These are phyloP conservation scores for Iberis pinnata DNA, from an alignment of 345 rosid species.

Conservation along the genomic window DNA sequence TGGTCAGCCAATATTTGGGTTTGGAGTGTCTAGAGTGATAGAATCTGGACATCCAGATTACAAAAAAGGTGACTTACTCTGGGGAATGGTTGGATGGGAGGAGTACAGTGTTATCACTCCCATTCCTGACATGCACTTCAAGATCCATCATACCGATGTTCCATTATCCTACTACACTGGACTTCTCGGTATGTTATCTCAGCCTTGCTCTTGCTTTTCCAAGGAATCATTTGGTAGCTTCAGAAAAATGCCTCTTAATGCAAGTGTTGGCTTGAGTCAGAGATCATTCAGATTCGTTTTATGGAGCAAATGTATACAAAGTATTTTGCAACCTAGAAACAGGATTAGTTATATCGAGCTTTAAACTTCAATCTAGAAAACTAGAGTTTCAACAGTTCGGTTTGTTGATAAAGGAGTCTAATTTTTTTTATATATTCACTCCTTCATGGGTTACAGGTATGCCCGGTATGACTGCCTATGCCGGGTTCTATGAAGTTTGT, in stretches of 20 bases:
- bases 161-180: conserved; percentile 57
- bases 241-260: no score
- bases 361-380: no score
- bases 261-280: no score
- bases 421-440: no score
- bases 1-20: conserved; percentile 39
- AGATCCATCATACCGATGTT: conserved; percentile 41
- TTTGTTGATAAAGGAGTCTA: no score
- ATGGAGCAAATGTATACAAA: no score
- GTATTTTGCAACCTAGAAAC: no score
- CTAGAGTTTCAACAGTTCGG: no score
- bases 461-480: conserved; percentile 47
- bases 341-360: no score
- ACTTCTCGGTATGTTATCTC: conserved; percentile 36
- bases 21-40: conserved; percentile 49
- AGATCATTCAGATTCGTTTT: no score
- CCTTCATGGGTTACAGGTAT: no score
- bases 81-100: conserved; percentile 54
- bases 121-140: conserved; percentile 16
- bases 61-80: conserved; percentile 40
- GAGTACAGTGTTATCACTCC: conserved; percentile 44
- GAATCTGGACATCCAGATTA: conserved; percentile 40
- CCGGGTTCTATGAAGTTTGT: conserved; percentile 22
- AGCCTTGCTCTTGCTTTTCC: not conserved
- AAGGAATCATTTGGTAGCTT: no score